Percentiles rank a stretch among this genome's conserved stretches.
Evolutionary conservation across 139 green algal species (phyloP).

Genomic region (Mychonastes homosphaera): DNA sequence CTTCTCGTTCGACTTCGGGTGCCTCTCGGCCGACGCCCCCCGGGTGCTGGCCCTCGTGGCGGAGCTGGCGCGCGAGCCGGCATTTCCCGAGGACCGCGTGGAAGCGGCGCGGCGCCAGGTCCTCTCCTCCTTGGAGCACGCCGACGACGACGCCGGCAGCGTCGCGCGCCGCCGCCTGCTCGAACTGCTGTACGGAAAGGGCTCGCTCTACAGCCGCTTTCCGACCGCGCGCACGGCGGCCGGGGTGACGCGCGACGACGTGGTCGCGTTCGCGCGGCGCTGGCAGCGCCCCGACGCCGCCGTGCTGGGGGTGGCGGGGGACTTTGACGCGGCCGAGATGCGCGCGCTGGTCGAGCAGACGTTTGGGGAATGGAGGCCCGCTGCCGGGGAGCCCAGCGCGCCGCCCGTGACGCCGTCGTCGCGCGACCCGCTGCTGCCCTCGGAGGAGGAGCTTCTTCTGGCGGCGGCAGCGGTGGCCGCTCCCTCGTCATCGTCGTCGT

Average conservation of each 20-base stretch:
- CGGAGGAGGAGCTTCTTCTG: background rate
- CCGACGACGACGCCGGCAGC: too few species aligned
- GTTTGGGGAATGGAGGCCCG: slow-evolving; percentile 38
- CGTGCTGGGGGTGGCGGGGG: slow-evolving; percentile 60
- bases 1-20: too few species aligned
- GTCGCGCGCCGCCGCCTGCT: too few species aligned
- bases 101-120: too few species aligned
- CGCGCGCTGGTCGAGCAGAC: slow-evolving; percentile 18
- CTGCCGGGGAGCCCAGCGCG: slow-evolving; percentile 19
- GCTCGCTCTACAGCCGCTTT: too few species aligned
- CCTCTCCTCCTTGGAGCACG: too few species aligned
- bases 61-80: too few species aligned
- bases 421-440: slow-evolving; percentile 5
- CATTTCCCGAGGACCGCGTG: too few species aligned
- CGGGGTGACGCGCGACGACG: slow-evolving; percentile 1
- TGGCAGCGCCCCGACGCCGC: slow-evolving; percentile 53
- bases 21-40: too few species aligned
- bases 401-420: slow-evolving; percentile 24
- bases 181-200: too few species aligned
- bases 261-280: background rate
- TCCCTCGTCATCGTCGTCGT: background rate
- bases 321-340: slow-evolving; percentile 51
- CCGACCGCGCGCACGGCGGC: too few species aligned
- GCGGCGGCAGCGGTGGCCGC: background rate
- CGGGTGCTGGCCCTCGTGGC: too few species aligned